Percentiles rank a stretch among this genome's conserved stretches.
phyloP scores from a whole-genome alignment of 2,329 filamentous ascomycete species.

The Arthrobotrys entomopaga region DNA sequence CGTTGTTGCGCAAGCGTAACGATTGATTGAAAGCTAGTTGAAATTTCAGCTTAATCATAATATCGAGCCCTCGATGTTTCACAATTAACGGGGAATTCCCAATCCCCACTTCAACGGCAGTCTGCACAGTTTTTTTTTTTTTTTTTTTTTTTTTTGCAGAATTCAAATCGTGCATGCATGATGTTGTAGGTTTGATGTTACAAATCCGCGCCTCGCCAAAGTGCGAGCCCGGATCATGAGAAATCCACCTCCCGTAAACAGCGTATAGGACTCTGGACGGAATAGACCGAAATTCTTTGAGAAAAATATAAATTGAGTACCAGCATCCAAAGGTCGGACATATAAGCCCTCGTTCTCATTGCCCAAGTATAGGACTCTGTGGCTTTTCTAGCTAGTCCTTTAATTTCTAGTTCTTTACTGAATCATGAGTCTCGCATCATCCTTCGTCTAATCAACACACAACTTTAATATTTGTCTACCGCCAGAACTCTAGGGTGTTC shows the following conservation, averaged over 20 bases:
- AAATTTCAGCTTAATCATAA: conserved; percentile 38
- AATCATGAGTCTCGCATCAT: no score
- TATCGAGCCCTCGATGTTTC: conserved; percentile 19
- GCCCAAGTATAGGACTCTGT: no score
- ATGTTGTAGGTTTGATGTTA: conserved; percentile 24
- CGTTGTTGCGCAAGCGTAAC: neutral
- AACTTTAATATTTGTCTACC: no score
- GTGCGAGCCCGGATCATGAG: neutral
- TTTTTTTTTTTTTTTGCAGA: no score
- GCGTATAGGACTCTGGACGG: neutral
- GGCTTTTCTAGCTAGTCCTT: no score
- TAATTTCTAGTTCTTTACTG: no score
- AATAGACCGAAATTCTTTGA: conserved; percentile 1
- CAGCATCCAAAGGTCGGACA: conserved; percentile 13
- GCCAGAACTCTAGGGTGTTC: no score
- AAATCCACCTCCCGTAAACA: conserved; percentile 1
- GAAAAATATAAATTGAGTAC: conserved; percentile 35
- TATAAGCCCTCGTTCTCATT: no score
- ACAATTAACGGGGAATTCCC: conserved; percentile 27
- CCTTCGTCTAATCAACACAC: no score
- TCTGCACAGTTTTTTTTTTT: conserved; percentile 20
- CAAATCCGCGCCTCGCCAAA: conserved; percentile 23
- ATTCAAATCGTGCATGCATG: conserved; percentile 10
- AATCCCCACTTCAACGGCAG: conserved; percentile 11
- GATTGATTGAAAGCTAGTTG: conserved; percentile 26